phyloP scores from a whole-genome alignment of 1,139 yeast genomes.

The Pichia sp. region DNA sequence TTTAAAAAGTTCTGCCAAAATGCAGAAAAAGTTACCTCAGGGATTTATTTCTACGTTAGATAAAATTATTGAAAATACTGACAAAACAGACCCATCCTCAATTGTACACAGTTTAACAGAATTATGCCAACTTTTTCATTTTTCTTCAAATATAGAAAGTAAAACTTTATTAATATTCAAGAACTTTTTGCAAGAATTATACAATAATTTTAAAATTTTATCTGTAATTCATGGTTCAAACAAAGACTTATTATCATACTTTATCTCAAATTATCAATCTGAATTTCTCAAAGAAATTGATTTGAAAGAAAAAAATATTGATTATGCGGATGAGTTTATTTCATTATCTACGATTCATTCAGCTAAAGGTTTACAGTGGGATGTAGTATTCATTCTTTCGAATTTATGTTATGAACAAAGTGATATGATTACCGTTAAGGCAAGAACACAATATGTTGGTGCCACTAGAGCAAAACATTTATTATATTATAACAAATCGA shows the following conservation, averaged over 20 bases:
- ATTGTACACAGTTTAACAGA: slow-evolving; percentile 27
- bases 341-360: slow-evolving; percentile 63
- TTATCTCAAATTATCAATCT: slow-evolving; percentile 27
- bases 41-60: slow-evolving; percentile 2
- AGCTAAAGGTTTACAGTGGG: slow-evolving; percentile 68
- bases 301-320: slow-evolving; percentile 11
- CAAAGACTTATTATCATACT: slow-evolving; percentile 1
- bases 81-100: slow-evolving; percentile 28
- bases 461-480: slow-evolving; percentile 56
- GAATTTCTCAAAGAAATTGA: slow-evolving; percentile 16
- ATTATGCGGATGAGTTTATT: slow-evolving; percentile 28
- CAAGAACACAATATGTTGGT: slow-evolving; percentile 45
- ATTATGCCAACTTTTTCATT: slow-evolving; percentile 28
- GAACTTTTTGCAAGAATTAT: slow-evolving; percentile 7
- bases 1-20: slow-evolving; percentile 8
- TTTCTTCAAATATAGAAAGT: slow-evolving; percentile 12
- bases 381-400: slow-evolving; percentile 49
- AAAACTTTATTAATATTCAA: slow-evolving; percentile 14
- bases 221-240: neutral
- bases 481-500: slow-evolving; percentile 37
- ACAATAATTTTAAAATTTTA: slow-evolving; percentile 6
- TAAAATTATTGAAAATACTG: slow-evolving; percentile 13
- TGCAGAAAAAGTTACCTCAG: neutral
- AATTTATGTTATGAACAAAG: neutral
- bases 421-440: neutral